These are phyloP conservation scores for Prunella vulgaris DNA, from an alignment of 257 asterid species.

Conservation along the genomic window DNA sequence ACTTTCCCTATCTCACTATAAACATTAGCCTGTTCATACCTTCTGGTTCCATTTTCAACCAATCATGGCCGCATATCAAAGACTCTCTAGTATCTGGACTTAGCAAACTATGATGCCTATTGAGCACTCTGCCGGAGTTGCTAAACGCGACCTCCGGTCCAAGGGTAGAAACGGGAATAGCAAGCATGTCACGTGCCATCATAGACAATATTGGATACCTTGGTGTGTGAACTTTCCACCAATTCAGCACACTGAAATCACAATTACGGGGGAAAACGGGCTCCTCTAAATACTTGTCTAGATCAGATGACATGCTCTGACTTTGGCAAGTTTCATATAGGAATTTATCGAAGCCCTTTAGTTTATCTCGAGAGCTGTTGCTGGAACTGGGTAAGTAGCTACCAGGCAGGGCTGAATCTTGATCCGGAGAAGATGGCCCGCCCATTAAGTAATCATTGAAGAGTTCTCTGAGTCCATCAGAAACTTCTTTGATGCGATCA, in stretches of 20 bases:
- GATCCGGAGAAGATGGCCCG: constrained; percentile 37
- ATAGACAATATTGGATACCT: constrained; percentile 89
- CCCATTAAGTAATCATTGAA: constrained; percentile 67
- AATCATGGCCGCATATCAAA: constrained; percentile 87
- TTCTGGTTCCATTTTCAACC: constrained; percentile 71
- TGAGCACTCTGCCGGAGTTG: constrained; percentile 65
- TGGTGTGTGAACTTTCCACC: constrained; percentile 99
- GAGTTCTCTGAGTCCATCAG: constrained; percentile 61
- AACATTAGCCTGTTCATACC: constrained; percentile 35
- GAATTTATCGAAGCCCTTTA: constrained; percentile 88
- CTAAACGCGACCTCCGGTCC: constrained; percentile 65
- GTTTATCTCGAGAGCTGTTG: constrained; percentile 62
- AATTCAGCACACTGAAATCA: constrained; percentile 83
- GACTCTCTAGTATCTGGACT: constrained; percentile 83
- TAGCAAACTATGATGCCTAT: constrained; percentile 48
- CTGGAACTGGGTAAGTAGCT: constrained; percentile 44
- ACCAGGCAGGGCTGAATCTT: constrained; percentile 40
- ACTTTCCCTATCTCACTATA: background rate
- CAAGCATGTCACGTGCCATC: constrained; percentile 94
- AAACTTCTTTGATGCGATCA: constrained; percentile 55
- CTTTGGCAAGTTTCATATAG: constrained; percentile 69
- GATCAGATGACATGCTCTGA: constrained; percentile 64
- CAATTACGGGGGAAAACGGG: constrained; percentile 84
- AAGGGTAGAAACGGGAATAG: constrained; percentile 74
- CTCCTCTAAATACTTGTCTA: constrained; percentile 83